phyloP scores from a whole-genome alignment of 208 protist species.

The Acanthamoeba royreba region DNA sequence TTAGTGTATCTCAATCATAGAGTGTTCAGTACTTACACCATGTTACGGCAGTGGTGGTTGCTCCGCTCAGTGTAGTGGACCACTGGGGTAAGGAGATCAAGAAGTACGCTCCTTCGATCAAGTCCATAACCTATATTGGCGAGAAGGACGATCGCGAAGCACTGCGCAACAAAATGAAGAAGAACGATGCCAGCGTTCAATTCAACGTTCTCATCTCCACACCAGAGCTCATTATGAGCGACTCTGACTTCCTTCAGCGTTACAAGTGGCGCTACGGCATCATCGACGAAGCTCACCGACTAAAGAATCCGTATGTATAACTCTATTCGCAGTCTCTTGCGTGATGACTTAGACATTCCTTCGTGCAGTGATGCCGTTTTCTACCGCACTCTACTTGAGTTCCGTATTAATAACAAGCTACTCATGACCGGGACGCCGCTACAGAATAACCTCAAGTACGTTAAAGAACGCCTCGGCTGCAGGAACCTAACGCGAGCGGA shows the following conservation, averaged over 20 bases:
- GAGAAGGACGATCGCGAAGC: constrained; percentile 84
- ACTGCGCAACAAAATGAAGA: constrained; percentile 80
- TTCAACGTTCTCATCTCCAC: constrained; percentile 95
- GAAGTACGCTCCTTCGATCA: constrained; percentile 86
- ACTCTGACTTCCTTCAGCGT: constrained; percentile 55
- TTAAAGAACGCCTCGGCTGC: no score
- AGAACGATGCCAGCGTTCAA: constrained; percentile 46
- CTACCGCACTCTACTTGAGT: constrained; percentile 67
- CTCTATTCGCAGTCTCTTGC: background rate
- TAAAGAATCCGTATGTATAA: constrained; percentile 77
- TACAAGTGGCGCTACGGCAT: constrained; percentile 85
- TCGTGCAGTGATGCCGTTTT: constrained; percentile 66
- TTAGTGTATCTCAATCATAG: constrained; percentile 79
- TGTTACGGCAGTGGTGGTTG: constrained; percentile 92
- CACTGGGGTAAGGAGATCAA: constrained; percentile 95
- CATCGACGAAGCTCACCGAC: constrained; percentile 87
- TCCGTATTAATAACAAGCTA: constrained; percentile 65
- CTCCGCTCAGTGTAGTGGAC: constrained; percentile 93
- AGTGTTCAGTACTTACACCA: background rate
- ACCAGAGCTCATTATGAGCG: constrained; percentile 87
- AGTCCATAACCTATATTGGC: constrained; percentile 91
- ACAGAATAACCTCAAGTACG: constrained; percentile 73
- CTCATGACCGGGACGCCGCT: constrained; percentile 83
- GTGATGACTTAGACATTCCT: background rate
- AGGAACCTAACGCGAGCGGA: background rate